These are phyloP conservation scores for Hypoxylon subgilvum DNA, from an alignment of 495 filamentous ascomycete genomes.

Conservation along the genomic window DNA sequence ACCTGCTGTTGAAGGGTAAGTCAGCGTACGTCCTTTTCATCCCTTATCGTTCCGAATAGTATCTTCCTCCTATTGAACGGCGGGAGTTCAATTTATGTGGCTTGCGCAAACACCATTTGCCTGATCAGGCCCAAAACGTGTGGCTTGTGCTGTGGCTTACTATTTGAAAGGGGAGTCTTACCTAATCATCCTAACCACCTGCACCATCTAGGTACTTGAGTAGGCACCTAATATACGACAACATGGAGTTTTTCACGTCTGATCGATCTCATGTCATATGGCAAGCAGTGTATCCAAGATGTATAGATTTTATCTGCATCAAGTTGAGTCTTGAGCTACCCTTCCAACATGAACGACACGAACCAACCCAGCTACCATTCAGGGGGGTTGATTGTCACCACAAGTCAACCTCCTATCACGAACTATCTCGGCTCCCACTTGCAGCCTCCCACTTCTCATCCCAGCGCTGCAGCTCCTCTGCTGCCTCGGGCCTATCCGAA, in stretches of 20 bases:
- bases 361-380: background rate
- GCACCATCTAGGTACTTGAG: no score
- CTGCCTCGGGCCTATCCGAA: background rate
- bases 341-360: background rate
- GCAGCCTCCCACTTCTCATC: constrained; percentile 9
- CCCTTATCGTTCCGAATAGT: no score
- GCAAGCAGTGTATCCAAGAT: no score
- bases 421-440: background rate
- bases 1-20: no score
- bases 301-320: background rate
- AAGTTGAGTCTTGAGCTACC: background rate
- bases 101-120: background rate
- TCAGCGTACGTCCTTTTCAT: no score
- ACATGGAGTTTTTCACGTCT: background rate
- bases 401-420: background rate
- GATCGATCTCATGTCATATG: background rate
- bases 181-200: background rate
- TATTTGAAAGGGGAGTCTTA: background rate
- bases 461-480: background rate
- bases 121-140: background rate
- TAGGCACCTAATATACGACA: background rate
- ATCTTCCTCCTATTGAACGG: no score
- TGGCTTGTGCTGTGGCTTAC: constrained; percentile 2
- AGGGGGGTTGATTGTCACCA: no score
- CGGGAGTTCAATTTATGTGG: background rate